Evolutionary conservation across 1,284 basidiomycete species (phyloP).

Genomic region (Malassezia furfur): DNA sequence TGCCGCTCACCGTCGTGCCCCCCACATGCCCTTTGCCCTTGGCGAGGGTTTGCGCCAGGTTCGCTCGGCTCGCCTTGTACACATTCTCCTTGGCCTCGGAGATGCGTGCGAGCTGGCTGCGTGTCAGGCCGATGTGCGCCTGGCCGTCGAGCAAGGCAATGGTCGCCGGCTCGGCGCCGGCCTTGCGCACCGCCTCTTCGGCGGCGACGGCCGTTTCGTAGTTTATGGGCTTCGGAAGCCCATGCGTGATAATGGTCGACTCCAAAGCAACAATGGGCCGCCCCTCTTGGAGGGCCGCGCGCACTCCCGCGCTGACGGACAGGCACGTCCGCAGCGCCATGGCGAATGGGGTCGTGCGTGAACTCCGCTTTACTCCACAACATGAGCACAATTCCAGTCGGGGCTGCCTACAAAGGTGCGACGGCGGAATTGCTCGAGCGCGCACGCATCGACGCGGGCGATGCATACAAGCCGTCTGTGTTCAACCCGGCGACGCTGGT

Average conservation of each 20-base stretch:
- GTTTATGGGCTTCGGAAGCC: slow-evolving; percentile 59
- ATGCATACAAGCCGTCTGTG: slow-evolving; percentile 30
- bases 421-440: slow-evolving; percentile 23
- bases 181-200: slow-evolving; percentile 66
- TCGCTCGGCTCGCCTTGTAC: slow-evolving; percentile 76
- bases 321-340: not conserved
- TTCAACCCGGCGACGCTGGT: slow-evolving; percentile 35
- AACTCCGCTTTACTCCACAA: not conserved
- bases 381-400: slow-evolving; percentile 22
- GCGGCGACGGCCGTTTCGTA: slow-evolving; percentile 64
- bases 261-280: slow-evolving; percentile 54
- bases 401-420: slow-evolving; percentile 38
- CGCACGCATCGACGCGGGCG: slow-evolving; percentile 19
- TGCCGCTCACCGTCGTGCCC: slow-evolving; percentile 83
- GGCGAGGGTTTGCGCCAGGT: slow-evolving; percentile 69
- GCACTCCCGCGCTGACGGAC: slow-evolving; percentile 2
- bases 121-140: slow-evolving; percentile 72
- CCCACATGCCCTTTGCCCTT: slow-evolving; percentile 58
- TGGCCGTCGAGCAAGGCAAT: slow-evolving; percentile 75
- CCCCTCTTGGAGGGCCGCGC: slow-evolving; percentile 13
- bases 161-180: slow-evolving; percentile 75
- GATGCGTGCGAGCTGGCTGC: slow-evolving; percentile 61
- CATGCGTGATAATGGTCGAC: slow-evolving; percentile 85
- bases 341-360: not conserved
- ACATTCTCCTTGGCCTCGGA: slow-evolving; percentile 52